Base-by-base conservation (phyloP, 345 rosid species). In the Eucalyptus marginata region DNA sequence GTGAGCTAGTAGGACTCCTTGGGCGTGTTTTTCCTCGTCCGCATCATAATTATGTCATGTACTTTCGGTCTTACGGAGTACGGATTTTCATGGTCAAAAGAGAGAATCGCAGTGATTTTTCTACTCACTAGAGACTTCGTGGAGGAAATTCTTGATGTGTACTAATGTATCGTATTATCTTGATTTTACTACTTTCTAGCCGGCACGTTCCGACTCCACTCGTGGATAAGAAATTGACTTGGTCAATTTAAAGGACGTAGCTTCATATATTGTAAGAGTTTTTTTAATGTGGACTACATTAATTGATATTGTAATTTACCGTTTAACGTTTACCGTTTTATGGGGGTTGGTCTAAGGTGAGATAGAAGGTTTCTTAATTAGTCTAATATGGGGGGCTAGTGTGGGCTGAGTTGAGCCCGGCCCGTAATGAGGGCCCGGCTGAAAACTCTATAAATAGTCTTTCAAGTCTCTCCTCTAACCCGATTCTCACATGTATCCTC, bases 151-250 rank as follows among this genome's bases (percentile, higher is more conserved):
- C 3, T 68, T 68, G 11, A 68, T 5, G 80, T 33, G 24, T 33
- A 0, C 79, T 0, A 17, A 33, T 33, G 81, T 33, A 36, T 68
- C 3, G 25, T 31, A 0, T 33, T 1, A 17, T 68, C 81, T 68
- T 68, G 2, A 22, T 33, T 68, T 68, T 36, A 33, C 43, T 11
- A 68, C 44, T 33, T 68, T 33, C 3, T 33, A 0, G 10, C 44
- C 22, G 13, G 20, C 25, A 33, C 12, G 20, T 68, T 68, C 22
- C 13, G 20, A 17, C 81, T 68, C 79, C 17, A 7, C 43, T 3
- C 18, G 17, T 31, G 20, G 33, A 66, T 66, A 3, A 11, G 40
- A 66, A 31, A 8, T 8, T 66, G 79, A 8, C 79, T 31, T 3
- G 22, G 22, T 66, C 10, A 31, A 7, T 66, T 31, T 66, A 66